Conservation (phyloP, 108 stramenopile genomes). For the Hondaea fermentalgiana region DNA sequence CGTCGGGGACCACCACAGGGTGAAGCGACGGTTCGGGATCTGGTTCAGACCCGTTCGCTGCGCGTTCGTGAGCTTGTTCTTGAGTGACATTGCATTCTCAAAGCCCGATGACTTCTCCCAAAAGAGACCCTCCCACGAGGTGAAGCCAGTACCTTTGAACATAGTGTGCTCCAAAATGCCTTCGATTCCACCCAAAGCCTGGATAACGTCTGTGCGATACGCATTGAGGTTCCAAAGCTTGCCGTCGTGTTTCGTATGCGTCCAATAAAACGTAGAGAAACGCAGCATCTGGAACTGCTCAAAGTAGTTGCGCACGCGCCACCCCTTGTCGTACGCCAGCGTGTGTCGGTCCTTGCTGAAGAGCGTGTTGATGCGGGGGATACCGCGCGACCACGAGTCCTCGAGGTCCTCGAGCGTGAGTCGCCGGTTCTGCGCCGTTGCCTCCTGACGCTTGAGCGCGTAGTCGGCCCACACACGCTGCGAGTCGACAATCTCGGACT, state of each 20-base stretch:
- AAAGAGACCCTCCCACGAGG: constrained; percentile 99
- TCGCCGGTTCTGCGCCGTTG: constrained; percentile 93
- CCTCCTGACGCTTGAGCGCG: constrained; percentile 97
- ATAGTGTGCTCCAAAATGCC: constrained; percentile 98
- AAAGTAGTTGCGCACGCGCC: constrained; percentile 93
- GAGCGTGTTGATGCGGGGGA: constrained; percentile 97
- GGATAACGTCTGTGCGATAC: constrained; percentile 98
- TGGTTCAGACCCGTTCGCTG: constrained; percentile 97
- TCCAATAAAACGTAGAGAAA: constrained; percentile 98
- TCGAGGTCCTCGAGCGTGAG: constrained; percentile 97
- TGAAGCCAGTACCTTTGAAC: constrained; percentile 98
- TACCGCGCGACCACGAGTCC: constrained; percentile 97
- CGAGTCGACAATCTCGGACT: constrained; percentile 96
- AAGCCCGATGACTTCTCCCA: constrained; percentile 99
- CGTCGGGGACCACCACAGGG: constrained; percentile 98
- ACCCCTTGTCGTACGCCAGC: constrained; percentile 92
- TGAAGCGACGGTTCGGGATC: constrained; percentile 98
- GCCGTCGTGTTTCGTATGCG: constrained; percentile 95
- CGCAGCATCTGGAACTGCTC: constrained; percentile 92
- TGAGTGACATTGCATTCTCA: constrained; percentile 91
- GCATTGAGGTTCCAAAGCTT: constrained; percentile 99
- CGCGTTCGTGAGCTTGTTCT: constrained; percentile 91
- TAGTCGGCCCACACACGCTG: constrained; percentile 99
- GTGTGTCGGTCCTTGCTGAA: constrained; percentile 87
- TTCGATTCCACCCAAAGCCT: constrained; percentile 96